Conservation (phyloP, 2,329 filamentous ascomycete species). For the Xylariaceae sp. region DNA sequence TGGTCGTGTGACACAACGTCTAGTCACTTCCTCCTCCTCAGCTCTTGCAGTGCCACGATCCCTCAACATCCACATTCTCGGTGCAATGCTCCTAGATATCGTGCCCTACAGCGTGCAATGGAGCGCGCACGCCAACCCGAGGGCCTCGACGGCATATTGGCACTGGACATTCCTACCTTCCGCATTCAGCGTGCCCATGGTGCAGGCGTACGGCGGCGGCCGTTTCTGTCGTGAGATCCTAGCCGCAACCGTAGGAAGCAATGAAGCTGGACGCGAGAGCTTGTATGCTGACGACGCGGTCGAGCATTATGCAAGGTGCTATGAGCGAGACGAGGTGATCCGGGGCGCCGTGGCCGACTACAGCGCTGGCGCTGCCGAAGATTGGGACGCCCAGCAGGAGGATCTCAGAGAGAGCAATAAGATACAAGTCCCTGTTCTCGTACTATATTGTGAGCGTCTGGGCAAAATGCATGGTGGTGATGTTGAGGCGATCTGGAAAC, state of each 20-base stretch:
- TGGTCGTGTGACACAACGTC: conserved; percentile 20
- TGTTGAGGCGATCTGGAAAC: conserved; percentile 21
- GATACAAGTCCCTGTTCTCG: conserved; percentile 15
- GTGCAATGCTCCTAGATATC: conserved; percentile 26
- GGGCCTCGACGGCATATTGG: conserved; percentile 23
- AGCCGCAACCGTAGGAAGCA: conserved; percentile 4
- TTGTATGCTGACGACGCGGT: conserved; percentile 22
- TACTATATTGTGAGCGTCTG: conserved; percentile 23
- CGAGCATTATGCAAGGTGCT: conserved; percentile 25
- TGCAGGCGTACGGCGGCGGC: conserved; percentile 22
- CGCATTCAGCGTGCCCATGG: conserved; percentile 19
- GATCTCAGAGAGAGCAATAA: conserved; percentile 16
- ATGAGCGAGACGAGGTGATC: conserved; percentile 26
- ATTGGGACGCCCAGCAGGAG: conserved; percentile 27
- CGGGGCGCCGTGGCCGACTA: conserved; percentile 26
- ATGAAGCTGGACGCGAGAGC: conserved; percentile 6
- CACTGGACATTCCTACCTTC: conserved; percentile 28
- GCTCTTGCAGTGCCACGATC: background rate
- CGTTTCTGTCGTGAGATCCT: conserved; percentile 25
- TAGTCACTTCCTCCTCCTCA: conserved; percentile 18
- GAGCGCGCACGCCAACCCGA: conserved; percentile 24
- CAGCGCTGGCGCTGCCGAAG: conserved; percentile 27
- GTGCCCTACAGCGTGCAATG: conserved; percentile 27
- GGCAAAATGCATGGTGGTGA: conserved; percentile 15
- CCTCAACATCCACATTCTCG: conserved; percentile 19